Evolutionary conservation across 345 rosid genomes (phyloP), one percentile per base, ranked within the genome.

Genomic region (Linum tenue): DNA sequence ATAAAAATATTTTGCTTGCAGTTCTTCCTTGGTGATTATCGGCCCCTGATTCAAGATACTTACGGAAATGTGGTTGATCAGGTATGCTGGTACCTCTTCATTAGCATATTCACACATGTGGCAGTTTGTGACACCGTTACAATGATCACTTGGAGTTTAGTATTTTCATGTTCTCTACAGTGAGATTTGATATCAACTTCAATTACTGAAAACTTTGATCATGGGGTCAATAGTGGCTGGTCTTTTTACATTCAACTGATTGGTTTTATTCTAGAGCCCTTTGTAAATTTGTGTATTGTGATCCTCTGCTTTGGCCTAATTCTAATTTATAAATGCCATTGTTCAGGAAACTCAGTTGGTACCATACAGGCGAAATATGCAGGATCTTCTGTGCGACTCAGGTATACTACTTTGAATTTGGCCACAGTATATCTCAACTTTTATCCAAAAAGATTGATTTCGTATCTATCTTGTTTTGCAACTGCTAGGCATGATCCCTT

Each of bases 11-110:
- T 39, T 16, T 71, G 7, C 67, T 70, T 43, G 69, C 88, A 95
- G 99, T 95, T 95, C 73, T 95, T 85, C 81, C 87, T 95, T 42
- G 99, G 99, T 73, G 99, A 95, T 76, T 95, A 89, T 78, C 96
- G 99, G 39, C 99, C 99, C 12, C 72, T 95, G 68, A 69, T 88
- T 65, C 95, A 89, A 64, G 99, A 95, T 80, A 72, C 84, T 63
- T 67, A 77, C 51, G 99, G 98, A 51, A 82, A 91, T 78, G 87
- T 84, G 65, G 86, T 95, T 75, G 99, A 95, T 76, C 96, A 87
- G 96, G 99, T 95, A 75, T 59, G 80, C 64, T 72, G 67, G 60
- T 69, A 55, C 31, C 48, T 22, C 42, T 56, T 41, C 59, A 37
- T 42, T 37, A 64, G 11, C 42, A 62, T 63, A 68, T 53, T 22